Percentiles rank a stretch among this genome's conserved stretches.
Conservation (phyloP, 371 early-diverging fungal species). For the Rhizopus arrhizus region DNA sequence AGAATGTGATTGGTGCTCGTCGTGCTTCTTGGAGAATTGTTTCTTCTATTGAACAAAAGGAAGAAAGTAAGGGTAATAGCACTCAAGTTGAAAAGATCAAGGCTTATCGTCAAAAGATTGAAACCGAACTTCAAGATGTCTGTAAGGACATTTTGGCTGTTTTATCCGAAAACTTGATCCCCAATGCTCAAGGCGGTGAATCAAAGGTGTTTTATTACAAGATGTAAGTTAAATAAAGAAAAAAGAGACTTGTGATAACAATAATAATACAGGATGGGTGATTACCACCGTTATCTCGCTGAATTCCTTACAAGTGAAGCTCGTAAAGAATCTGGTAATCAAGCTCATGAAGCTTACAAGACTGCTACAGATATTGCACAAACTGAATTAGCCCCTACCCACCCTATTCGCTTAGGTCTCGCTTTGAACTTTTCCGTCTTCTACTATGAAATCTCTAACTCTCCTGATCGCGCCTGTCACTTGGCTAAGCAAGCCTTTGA, state of each 20-base stretch:
- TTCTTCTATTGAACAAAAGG: slow-evolving; percentile 98
- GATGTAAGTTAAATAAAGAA: slow-evolving; percentile 69
- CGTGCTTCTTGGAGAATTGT: slow-evolving; percentile 99
- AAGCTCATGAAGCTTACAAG: slow-evolving; percentile 96
- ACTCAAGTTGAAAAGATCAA: slow-evolving; percentile 87
- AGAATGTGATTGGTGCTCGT: slow-evolving; percentile 98
- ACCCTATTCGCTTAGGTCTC: slow-evolving; percentile 98
- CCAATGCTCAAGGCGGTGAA: slow-evolving; percentile 86
- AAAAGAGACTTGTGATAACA: neutral
- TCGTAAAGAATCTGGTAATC: slow-evolving; percentile 84
- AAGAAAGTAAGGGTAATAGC: slow-evolving; percentile 89
- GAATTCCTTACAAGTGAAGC: slow-evolving; percentile 91
- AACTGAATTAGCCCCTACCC: slow-evolving; percentile 94
- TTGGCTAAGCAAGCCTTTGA: slow-evolving; percentile 99
- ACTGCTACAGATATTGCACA: slow-evolving; percentile 93
- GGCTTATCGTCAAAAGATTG: slow-evolving; percentile 91
- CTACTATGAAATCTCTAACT: slow-evolving; percentile 99
- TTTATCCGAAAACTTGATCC: slow-evolving; percentile 89
- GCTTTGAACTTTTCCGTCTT: slow-evolving; percentile 99
- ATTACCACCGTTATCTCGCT: slow-evolving; percentile 99
- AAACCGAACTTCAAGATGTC: slow-evolving; percentile 91
- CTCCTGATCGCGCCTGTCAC: slow-evolving; percentile 97
- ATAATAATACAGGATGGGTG: slow-evolving; percentile 84
- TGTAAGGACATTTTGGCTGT: slow-evolving; percentile 96
- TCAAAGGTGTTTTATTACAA: slow-evolving; percentile 99